Base-by-base conservation (phyloP, 1,284 basidiomycete genomes). In the Rhodotorula sp. region DNA sequence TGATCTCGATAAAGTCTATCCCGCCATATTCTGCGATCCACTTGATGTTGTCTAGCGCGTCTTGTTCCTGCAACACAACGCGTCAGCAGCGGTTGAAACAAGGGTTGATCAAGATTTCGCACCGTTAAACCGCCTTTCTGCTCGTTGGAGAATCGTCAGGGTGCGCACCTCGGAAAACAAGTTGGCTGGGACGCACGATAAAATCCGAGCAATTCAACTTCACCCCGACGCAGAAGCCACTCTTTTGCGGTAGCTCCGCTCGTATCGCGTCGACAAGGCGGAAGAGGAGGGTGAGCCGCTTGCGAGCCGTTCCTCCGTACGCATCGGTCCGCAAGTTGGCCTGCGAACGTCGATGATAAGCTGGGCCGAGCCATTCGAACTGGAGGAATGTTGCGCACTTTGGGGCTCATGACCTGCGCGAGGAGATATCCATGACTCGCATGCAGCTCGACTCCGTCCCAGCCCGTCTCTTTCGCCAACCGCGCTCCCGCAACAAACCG, bases 141-240 rank as follows among this genome's bases (percentile, higher is more conserved):
- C 46, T 16, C n/a, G 31, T 13, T 34, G 22, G 9, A 20, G n/a
- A n/a, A n/a, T 24, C 2, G 15, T 15, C 5, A 22, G 31, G 2
- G 11, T 2, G 9, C 31, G 18, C 26, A 4, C 11, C 28, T n/a
- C 22, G 22, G 28, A 53, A 10, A 10, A 20, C 26, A 2, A 22
- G 5, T 5, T 18, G 8, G 31, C 10, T 2, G 0, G 0, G 24
- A 59, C 75, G 51, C 30, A 76, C 81, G 1, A 88, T 83, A 75
- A 92, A 96, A 79, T 97, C 94, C 0, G 87, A 88, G 31, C 89
- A 88, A 78, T 93, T 97, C 59, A 96, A 81, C 78, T 98, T 97
- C 78, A 98, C 82, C 1, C 91, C 90, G 28, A 96, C 76, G 20
- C 89, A 81, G 77, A 97, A 97, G 26, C 83, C 78, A 6, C 78